Evolutionary conservation across 23 red algal species (phyloP), one percentile per base, ranked within the genome.

Genomic region (Chondrus crispus): DNA sequence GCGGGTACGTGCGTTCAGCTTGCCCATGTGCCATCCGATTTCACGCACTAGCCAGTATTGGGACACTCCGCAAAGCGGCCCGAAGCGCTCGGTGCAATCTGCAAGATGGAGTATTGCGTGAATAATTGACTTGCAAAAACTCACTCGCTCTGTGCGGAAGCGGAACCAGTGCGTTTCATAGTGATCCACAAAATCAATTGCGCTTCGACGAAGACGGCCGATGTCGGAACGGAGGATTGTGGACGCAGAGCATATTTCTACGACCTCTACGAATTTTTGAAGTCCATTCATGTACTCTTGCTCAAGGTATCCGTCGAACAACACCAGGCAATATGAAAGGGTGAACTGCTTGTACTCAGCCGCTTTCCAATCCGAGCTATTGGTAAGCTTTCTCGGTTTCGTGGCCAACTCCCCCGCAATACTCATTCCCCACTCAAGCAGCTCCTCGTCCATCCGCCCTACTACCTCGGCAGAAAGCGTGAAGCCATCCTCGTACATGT

Each of bases 41-140:
- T 68, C 58, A 1, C 80, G 48, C 42, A 62, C 80, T 2, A 26
- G 9, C 80, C 55, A 84, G 24, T 66, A 63, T 32, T 63, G 80
- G 13, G 80, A 84, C 5, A 62, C 26, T 5, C 80, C 32, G 4
- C 28, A 58, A 2, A 84, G 37, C 2, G 80, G 46, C 1, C 80
- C 80, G 58, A 32, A 84, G 5, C 44, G 28, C 20, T 26, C 5
- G 10, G 64, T n/a, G 24, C 37, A 35, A n/a, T 84, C 24, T 2
- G 14, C 16, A 40, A 84, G 80, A 29, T 84, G 54, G 28, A 84
- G 33, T 4, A 84, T 3, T 2, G 45, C n/a, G 30, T 84, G 80
- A 66, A 58, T 62, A 22, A 84, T 44, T 2, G 80, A 84, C 80
- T 84, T 84, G 54, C 80, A 66, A 9, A 66, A 2, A 22, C 46